Conservation (phyloP, 1,284 basidiomycete genomes). For the Moesziomyces globuligerus region DNA sequence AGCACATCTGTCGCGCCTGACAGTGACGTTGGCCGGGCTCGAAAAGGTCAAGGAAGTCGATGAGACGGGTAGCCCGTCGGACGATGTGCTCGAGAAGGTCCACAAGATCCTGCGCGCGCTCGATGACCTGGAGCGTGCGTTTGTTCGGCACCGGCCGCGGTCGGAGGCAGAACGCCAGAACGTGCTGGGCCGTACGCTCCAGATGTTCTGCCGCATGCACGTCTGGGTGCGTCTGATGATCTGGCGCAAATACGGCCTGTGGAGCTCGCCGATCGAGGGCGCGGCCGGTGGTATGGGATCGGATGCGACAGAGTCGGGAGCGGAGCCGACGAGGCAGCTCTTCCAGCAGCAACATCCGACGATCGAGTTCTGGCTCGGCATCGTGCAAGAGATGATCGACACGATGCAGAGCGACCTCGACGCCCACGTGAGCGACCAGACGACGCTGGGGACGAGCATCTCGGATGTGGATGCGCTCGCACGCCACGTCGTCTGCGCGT, state of each 20-base stretch:
- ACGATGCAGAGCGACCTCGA: conserved; percentile 35
- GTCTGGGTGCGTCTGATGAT: conserved; percentile 47
- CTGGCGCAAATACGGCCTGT: conserved; percentile 47
- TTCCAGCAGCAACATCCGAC: conserved; percentile 38
- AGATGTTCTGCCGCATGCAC: conserved; percentile 51
- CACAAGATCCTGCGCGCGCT: conserved; percentile 12
- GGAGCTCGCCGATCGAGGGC: conserved; percentile 4
- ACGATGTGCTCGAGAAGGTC: conserved; percentile 23
- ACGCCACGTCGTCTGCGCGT: conserved; percentile 20
- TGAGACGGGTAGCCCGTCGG: conserved; percentile 3
- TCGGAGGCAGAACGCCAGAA: conserved; percentile 29
- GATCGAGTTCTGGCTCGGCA: conserved; percentile 33
- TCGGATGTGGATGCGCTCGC: conserved; percentile 34
- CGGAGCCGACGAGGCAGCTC: background rate
- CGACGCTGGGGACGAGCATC: conserved; percentile 10
- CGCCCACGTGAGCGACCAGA: conserved; percentile 24
- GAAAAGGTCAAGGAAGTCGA: conserved; percentile 23
- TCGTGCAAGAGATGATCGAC: conserved; percentile 27
- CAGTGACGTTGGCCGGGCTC: conserved; percentile 22
- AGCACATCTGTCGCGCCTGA: conserved; percentile 29
- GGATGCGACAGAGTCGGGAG: background rate
- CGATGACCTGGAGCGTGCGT: conserved; percentile 31
- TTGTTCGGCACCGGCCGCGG: conserved; percentile 37
- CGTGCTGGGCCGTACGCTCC: conserved; percentile 39
- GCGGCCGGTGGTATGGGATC: background rate